A percentile compares a stretch with the other conserved stretches of the same genome.
Evolutionary conservation across 768 basidiomycete species (phyloP).

Genomic region (Hydnomerulius pinastri): DNA sequence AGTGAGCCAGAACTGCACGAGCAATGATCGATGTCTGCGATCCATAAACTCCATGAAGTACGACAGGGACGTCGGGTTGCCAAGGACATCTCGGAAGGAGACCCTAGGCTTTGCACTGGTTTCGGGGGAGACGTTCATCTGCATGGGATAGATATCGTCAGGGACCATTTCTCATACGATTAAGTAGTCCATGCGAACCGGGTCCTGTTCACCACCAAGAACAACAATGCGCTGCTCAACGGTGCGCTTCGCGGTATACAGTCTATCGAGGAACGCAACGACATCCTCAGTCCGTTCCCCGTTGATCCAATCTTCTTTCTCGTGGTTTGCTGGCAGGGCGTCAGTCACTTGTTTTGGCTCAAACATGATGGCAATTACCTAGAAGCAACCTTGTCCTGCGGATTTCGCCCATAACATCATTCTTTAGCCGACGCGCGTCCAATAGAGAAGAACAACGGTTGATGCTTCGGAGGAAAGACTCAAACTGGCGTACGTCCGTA

Average conservation of each 20-base stretch:
- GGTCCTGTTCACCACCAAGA: slow-evolving; percentile 70
- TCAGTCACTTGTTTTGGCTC: slow-evolving; percentile 1
- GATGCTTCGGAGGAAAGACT: slow-evolving; percentile 88
- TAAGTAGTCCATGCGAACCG: slow-evolving; percentile 40
- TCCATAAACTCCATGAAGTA: slow-evolving; percentile 99
- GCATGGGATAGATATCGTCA: slow-evolving; percentile 8
- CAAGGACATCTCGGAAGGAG: slow-evolving; percentile 75
- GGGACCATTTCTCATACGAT: background rate
- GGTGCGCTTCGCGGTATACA: slow-evolving; percentile 86
- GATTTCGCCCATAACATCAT: slow-evolving; percentile 91
- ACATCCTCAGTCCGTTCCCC: slow-evolving; percentile 84
- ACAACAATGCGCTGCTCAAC: slow-evolving; percentile 84
- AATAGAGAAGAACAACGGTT: slow-evolving; percentile 76
- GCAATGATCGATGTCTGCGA: slow-evolving; percentile 74
- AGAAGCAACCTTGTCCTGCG: slow-evolving; percentile 73
- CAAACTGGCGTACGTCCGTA: slow-evolving; percentile 83
- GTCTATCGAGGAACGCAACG: slow-evolving; percentile 82
- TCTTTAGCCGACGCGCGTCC: slow-evolving; percentile 88
- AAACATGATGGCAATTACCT: slow-evolving; percentile 43
- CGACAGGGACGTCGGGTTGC: slow-evolving; percentile 87
- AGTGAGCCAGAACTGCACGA: slow-evolving; percentile 97
- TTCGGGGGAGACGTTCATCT: slow-evolving; percentile 48
- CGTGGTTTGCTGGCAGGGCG: slow-evolving; percentile 63
- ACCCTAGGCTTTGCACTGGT: slow-evolving; percentile 48
- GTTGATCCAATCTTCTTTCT: slow-evolving; percentile 87